phyloP scores from a whole-genome alignment of 176 grass and related monocot species.

The Aegilops sharonensis region DNA sequence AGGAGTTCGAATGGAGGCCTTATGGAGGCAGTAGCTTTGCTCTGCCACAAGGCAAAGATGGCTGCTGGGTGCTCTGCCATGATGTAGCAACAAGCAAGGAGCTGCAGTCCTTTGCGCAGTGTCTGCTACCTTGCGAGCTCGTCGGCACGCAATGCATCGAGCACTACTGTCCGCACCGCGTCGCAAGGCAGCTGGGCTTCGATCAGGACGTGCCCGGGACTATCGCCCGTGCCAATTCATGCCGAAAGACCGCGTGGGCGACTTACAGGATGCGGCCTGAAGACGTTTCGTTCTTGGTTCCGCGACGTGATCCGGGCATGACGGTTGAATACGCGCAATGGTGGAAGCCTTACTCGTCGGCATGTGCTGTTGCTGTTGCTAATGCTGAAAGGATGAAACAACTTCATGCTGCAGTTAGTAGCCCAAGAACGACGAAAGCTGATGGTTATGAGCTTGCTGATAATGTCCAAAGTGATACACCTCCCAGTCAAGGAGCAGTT shows the following conservation, averaged over 20 bases:
- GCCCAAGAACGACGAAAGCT: neutral
- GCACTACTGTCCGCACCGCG: slow-evolving; percentile 79
- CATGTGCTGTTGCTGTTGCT: neutral
- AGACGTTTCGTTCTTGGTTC: slow-evolving; percentile 61
- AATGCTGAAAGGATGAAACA: neutral
- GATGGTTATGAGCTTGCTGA: slow-evolving; percentile 1
- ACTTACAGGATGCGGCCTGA: slow-evolving; percentile 56
- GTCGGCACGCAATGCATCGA: slow-evolving; percentile 70
- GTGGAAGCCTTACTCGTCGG: slow-evolving; percentile 42
- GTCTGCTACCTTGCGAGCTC: slow-evolving; percentile 60
- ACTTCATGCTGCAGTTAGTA: neutral
- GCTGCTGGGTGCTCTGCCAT: slow-evolving; percentile 35
- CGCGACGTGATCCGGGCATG: slow-evolving; percentile 49
- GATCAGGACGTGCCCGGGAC: slow-evolving; percentile 72
- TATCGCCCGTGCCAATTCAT: slow-evolving; percentile 37
- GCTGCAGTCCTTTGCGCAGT: slow-evolving; percentile 52
- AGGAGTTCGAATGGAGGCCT: slow-evolving; percentile 50
- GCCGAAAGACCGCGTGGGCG: slow-evolving; percentile 59
- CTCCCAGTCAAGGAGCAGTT: neutral
- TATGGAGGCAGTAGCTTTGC: slow-evolving; percentile 26
- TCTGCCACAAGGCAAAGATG: neutral
- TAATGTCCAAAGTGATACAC: neutral
- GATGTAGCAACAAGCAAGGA: slow-evolving; percentile 41
- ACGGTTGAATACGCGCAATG: slow-evolving; percentile 49
- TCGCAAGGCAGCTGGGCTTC: slow-evolving; percentile 88